These are phyloP conservation scores for Glycyrrhiza uralensis DNA, from an alignment of 306 rosid genomes.

Conservation along the genomic window DNA sequence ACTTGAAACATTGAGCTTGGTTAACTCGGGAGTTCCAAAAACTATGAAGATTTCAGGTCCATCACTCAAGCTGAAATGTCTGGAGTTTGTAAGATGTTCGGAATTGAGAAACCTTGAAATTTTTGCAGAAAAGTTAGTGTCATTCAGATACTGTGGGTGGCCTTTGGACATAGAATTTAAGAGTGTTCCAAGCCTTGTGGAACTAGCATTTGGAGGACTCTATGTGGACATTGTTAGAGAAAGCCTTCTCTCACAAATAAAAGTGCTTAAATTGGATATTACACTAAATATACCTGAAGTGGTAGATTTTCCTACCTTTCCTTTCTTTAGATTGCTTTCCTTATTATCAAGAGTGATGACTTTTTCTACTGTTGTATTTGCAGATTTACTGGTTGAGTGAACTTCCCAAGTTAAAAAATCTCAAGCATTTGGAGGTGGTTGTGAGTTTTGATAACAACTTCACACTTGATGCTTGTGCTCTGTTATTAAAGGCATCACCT, in stretches of 20 bases:
- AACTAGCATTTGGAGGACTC: conserved; percentile 35
- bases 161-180: conserved; percentile 17
- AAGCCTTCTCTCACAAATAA: conserved; percentile 26
- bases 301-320: background rate
- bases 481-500: conserved; percentile 31
- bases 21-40: conserved; percentile 26
- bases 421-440: conserved; percentile 34
- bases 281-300: conserved; percentile 22
- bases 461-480: conserved; percentile 10
- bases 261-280: conserved; percentile 37
- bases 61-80: conserved; percentile 21
- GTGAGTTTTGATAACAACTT: conserved; percentile 19
- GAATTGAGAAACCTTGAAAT: conserved; percentile 24
- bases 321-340: background rate
- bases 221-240: conserved; percentile 8
- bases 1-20: conserved; percentile 31
- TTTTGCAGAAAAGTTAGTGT: conserved; percentile 28
- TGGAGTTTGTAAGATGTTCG: conserved; percentile 27
- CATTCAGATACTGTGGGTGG: conserved; percentile 31
- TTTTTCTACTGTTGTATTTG: background rate
- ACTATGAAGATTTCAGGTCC: conserved; percentile 21
- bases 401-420: conserved; percentile 23
- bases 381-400: conserved; percentile 27
- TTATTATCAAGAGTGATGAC: background rate
- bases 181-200: conserved; percentile 31